Evolutionary conservation across 331 rosid species (phyloP).

Genomic region (Pyrus hybrid): DNA sequence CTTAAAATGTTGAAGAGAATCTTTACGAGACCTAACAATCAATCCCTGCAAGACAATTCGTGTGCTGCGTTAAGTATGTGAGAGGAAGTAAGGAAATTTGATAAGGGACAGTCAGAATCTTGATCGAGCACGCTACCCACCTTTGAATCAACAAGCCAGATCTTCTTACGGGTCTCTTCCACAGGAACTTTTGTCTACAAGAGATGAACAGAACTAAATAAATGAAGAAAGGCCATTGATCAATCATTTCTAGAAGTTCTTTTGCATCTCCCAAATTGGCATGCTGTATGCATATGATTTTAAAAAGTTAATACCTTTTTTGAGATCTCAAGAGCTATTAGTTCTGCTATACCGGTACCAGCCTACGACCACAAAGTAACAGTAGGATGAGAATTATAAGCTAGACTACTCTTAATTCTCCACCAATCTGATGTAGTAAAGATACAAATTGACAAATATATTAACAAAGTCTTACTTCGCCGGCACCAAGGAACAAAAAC

Average conservation of each 20-base stretch:
- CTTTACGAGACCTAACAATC: slow-evolving; percentile 77
- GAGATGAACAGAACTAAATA: neutral
- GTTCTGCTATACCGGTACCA: slow-evolving; percentile 96
- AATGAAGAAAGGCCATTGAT: slow-evolving; percentile 5
- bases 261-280: neutral
- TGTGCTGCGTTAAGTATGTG: neutral
- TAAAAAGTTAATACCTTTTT: slow-evolving; percentile 42
- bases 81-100: neutral
- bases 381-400: neutral
- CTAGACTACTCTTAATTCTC: neutral
- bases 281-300: neutral
- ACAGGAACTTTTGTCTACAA: slow-evolving; percentile 63
- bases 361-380: slow-evolving; percentile 50
- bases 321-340: slow-evolving; percentile 93
- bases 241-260: neutral
- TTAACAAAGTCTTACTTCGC: slow-evolving; percentile 53
- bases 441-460: neutral
- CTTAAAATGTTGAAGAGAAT: slow-evolving; percentile 84
- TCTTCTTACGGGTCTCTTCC: slow-evolving; percentile 85
- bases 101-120: neutral
- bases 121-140: slow-evolving; percentile 31
- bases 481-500: slow-evolving; percentile 93
- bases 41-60: slow-evolving; percentile 55
- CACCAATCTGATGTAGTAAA: neutral
- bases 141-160: slow-evolving; percentile 98